A percentile compares a stretch with the other conserved stretches of the same genome.
These are phyloP conservation scores for Daedaleopsis sinensis DNA, from an alignment of 768 basidiomycete species.

Conservation along the genomic window DNA sequence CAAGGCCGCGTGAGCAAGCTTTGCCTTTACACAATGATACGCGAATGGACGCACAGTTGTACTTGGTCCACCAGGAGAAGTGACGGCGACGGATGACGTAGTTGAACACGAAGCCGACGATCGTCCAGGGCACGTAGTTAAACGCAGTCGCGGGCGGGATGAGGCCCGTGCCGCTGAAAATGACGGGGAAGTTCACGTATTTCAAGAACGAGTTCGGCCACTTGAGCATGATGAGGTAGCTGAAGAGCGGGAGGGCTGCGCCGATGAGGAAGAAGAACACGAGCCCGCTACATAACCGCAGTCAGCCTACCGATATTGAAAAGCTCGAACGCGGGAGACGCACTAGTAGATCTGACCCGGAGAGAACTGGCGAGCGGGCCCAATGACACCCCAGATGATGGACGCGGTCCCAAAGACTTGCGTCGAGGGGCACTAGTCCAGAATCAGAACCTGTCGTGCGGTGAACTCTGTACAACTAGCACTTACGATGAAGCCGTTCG, in stretches of 20 bases:
- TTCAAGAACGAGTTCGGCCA: slow-evolving; percentile 61
- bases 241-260: slow-evolving; percentile 38
- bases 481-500: slow-evolving; percentile 57
- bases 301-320: not conserved
- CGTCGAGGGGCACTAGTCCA: slow-evolving; percentile 57
- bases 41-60: slow-evolving; percentile 33
- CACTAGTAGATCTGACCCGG: slow-evolving; percentile 40
- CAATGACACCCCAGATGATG: slow-evolving; percentile 50
- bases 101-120: slow-evolving; percentile 42
- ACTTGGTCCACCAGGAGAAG: slow-evolving; percentile 43
- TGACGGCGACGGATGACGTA: slow-evolving; percentile 41
- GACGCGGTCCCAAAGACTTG: slow-evolving; percentile 59
- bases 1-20: not conserved
- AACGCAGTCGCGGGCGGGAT: slow-evolving; percentile 47
- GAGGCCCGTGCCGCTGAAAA: slow-evolving; percentile 42
- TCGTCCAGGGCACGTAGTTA: slow-evolving; percentile 43
- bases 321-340: not conserved
- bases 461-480: not conserved
- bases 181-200: slow-evolving; percentile 42
- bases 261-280: slow-evolving; percentile 50
- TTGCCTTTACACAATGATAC: not conserved
- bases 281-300: slow-evolving; percentile 26
- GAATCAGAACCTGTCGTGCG: slow-evolving; percentile 7
- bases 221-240: slow-evolving; percentile 50
- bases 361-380: slow-evolving; percentile 40